These are phyloP conservation scores for Thymus quinquecostatus DNA, from an alignment of 257 asterid species.

Conservation along the genomic window DNA sequence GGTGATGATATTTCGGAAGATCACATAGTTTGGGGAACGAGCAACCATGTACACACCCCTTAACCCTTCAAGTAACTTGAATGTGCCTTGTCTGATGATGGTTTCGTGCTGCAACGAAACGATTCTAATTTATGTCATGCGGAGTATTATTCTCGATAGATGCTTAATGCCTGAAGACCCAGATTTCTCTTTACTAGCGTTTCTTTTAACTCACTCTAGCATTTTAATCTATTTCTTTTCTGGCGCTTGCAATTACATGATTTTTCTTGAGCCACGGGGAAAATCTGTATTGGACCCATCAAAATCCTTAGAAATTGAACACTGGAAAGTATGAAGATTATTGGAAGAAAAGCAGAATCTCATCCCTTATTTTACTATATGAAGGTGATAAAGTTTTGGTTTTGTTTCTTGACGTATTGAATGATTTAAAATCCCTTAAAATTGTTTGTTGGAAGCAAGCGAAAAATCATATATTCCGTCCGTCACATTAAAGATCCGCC, in stretches of 20 bases:
- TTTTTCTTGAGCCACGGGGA: constrained; percentile 50
- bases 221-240: background rate
- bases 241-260: constrained; percentile 23
- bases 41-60: too few relatives aligned
- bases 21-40: too few relatives aligned
- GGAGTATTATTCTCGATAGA: background rate
- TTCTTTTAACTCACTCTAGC: too few relatives aligned
- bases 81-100: constrained; percentile 10
- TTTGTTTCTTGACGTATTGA: background rate
- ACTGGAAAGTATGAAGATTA: constrained; percentile 6
- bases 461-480: background rate
- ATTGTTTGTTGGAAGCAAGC: background rate
- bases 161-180: too few relatives aligned
- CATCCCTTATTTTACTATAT: constrained; percentile 9
- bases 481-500: too few relatives aligned
- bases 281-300: constrained; percentile 41
- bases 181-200: too few relatives aligned
- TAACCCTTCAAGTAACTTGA: too few relatives aligned
- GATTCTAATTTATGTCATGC: background rate
- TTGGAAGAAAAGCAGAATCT: constrained; percentile 6
- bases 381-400: background rate
- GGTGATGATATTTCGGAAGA: too few relatives aligned
- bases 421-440: background rate
- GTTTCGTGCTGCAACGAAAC: background rate
- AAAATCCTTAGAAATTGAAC: background rate